Evolutionary conservation across 352 stramenopile genomes (phyloP).

Genomic region (Phytophthora sp.): DNA sequence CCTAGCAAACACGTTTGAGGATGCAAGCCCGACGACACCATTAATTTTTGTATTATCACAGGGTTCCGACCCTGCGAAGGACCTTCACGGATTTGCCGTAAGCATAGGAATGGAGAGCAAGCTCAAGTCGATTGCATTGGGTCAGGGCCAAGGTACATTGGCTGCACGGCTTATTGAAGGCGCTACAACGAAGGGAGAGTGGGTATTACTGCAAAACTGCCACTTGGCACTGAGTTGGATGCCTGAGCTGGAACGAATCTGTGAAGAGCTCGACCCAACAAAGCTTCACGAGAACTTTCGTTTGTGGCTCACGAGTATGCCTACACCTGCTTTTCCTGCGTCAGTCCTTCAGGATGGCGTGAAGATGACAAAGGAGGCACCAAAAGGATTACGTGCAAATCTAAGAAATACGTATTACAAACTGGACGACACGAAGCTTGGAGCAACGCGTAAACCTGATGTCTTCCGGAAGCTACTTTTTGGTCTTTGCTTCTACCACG

Average conservation of each 20-base stretch:
- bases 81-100: constrained; percentile 91
- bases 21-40: constrained; percentile 88
- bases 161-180: constrained; percentile 91
- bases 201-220: constrained; percentile 96
- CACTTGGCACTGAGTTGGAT: constrained; percentile 96
- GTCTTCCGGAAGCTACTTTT: constrained; percentile 96
- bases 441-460: constrained; percentile 88
- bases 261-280: constrained; percentile 87
- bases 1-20: constrained; percentile 92
- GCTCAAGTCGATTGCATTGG: constrained; percentile 93
- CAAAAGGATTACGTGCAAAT: constrained; percentile 94
- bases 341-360: constrained; percentile 96
- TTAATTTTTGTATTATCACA: constrained; percentile 95
- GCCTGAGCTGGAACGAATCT: constrained; percentile 94
- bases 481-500: constrained; percentile 92
- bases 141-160: constrained; percentile 93
- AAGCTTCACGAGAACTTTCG: constrained; percentile 94
- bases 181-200: constrained; percentile 91
- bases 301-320: constrained; percentile 95
- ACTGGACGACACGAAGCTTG: constrained; percentile 87
- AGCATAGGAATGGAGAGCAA: constrained; percentile 87
- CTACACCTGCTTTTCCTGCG: constrained; percentile 86
- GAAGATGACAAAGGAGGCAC: constrained; percentile 98
- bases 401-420: constrained; percentile 97
- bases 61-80: constrained; percentile 93